phyloP scores from a whole-genome alignment of 164 flowering plant species.

The Chimonanthus praecox region DNA sequence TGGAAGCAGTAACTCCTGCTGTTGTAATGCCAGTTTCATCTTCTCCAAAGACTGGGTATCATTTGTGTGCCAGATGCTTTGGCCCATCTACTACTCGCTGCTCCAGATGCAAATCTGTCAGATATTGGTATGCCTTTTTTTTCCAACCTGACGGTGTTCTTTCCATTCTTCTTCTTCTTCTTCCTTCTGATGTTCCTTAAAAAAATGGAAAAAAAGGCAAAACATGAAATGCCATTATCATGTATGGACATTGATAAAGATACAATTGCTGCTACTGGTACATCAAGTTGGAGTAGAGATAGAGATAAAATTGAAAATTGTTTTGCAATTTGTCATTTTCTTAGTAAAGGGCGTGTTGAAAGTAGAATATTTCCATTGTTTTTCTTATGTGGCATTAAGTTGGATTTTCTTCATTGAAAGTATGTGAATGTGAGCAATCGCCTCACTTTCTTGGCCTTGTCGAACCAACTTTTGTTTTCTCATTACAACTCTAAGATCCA shows the following conservation, averaged over 20 bases:
- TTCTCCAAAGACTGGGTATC: conserved; percentile 31
- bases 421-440: too few species aligned
- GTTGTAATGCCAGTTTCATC: conserved; percentile 29
- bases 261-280: not conserved
- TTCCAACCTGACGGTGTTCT: not conserved
- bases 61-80: conserved; percentile 71
- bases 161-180: conserved; percentile 1
- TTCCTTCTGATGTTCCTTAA: not conserved
- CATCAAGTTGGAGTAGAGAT: too few species aligned
- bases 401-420: too few species aligned
- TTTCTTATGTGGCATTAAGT: too few species aligned
- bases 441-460: too few species aligned
- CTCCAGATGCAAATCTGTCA: conserved; percentile 77
- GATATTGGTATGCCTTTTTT: conserved; percentile 61
- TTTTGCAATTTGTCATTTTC: too few species aligned
- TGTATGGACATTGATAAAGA: not conserved
- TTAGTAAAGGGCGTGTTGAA: too few species aligned
- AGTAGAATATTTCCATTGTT: too few species aligned
- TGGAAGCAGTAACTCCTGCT: conserved; percentile 42
- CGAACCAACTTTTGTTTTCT: too few species aligned
- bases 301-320: too few species aligned
- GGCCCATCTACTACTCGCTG: conserved; percentile 81
- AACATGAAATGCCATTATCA: too few species aligned
- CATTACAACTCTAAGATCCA: too few species aligned
- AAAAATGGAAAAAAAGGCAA: not conserved